Conservation (phyloP, 2,329 filamentous ascomycete genomes). For the Aspergillus floridensis region DNA sequence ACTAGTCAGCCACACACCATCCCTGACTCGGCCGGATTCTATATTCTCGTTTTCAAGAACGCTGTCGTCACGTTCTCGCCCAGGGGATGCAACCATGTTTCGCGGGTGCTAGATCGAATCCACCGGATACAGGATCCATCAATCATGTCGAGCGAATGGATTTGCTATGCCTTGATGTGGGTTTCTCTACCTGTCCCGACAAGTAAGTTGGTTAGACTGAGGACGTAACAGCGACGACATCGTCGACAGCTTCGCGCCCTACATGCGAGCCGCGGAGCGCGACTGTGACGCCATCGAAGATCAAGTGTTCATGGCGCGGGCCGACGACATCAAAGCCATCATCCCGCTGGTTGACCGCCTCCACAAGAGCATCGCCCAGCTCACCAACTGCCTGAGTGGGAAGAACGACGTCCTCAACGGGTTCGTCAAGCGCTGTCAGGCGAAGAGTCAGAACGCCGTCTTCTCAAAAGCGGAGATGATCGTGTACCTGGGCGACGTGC, state of each 20-base stretch:
- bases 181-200: slow-evolving; percentile 29
- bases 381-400: slow-evolving; percentile 84
- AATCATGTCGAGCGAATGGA: slow-evolving; percentile 90
- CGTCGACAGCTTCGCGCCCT: slow-evolving; percentile 87
- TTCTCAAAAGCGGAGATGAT: slow-evolving; percentile 93
- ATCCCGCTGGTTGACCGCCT: slow-evolving; percentile 81
- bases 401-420: slow-evolving; percentile 96
- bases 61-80: slow-evolving; percentile 93
- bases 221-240: slow-evolving; percentile 71
- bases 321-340: slow-evolving; percentile 81
- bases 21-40: slow-evolving; percentile 87
- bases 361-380: slow-evolving; percentile 87
- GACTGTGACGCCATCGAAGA: slow-evolving; percentile 93
- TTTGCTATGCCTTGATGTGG: slow-evolving; percentile 95
- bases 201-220: not conserved
- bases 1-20: slow-evolving; percentile 32
- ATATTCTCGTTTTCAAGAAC: slow-evolving; percentile 91
- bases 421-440: slow-evolving; percentile 94
- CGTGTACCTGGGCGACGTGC: slow-evolving; percentile 92
- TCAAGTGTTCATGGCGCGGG: slow-evolving; percentile 84
- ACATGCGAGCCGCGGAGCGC: slow-evolving; percentile 76
- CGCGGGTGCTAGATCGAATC: slow-evolving; percentile 83
- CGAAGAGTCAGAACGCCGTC: slow-evolving; percentile 75
- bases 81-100: slow-evolving; percentile 75
- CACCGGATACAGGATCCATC: slow-evolving; percentile 87